Base-by-base conservation (phyloP, 345 rosid genomes). In the Salix purpurea region DNA sequence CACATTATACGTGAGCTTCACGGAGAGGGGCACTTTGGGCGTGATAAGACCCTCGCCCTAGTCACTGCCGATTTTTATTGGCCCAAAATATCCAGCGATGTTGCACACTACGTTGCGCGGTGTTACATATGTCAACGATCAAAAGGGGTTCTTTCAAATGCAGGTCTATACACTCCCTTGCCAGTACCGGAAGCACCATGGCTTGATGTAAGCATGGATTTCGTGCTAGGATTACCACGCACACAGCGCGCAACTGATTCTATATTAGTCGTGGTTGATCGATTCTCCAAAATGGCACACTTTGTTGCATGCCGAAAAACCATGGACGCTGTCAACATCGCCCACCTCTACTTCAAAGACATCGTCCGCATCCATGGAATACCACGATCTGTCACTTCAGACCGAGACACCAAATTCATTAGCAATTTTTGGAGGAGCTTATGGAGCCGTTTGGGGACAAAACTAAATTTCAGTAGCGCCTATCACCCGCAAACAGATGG, bases 221-320 rank as follows among this genome's bases (percentile, higher is more conserved):
- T 70, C 8, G 37, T 42, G 21, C 34, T 70, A 18, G 37, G 36
- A 2, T 26, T 70, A 23, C 61, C 61, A 18, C 39, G 73, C 18
- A 48, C 61, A 0, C 60, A 42, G 10, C 32, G 26, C 6, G 73
- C 28, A 32, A 0, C 0, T 0, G 73, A 70, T 48, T 42, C 60
- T 13, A 70, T 70, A 2, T 12, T 70, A 1, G 39, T 70, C 0
- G 60, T 70, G 44, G 61, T 70, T 23, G 61, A 24, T 70, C 30
- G 61, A 9, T 48, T 70, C 73, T 70, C 37, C 18, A 70, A 70
- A 30, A 70, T 46, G 61, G 39, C n/a, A 34, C 56, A 70, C 30
- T 70, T 70, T 26, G 2, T 70, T 10, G 34, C 61, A 0, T 48
- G 73, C 12, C 7, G 4, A 6, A 24, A 46, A 42, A 70, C 61